Percentiles rank a stretch among this genome's conserved stretches.
Evolutionary conservation across 2,329 filamentous ascomycete genomes (phyloP).

Genomic region (Talaromyces rugulosus): DNA sequence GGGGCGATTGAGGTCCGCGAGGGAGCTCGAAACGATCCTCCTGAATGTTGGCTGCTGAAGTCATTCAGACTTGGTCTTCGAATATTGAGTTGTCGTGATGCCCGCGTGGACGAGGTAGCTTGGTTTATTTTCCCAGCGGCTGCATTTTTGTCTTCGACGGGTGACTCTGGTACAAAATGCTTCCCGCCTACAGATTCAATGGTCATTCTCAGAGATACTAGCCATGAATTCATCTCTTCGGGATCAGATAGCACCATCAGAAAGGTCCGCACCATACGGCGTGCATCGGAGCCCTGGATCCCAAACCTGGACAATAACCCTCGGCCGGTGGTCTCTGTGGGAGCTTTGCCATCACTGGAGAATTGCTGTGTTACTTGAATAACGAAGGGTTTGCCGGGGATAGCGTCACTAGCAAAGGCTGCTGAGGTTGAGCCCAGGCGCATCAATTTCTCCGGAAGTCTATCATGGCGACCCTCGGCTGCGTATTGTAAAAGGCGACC

Average conservation of each 20-base stretch:
- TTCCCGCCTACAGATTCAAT: slow-evolving; percentile 45
- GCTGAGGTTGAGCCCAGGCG: slow-evolving; percentile 42
- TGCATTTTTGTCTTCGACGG: background rate
- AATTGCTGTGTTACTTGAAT: slow-evolving; percentile 41
- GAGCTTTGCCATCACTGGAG: slow-evolving; percentile 24
- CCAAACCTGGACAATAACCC: slow-evolving; percentile 38
- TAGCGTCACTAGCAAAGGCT: slow-evolving; percentile 47
- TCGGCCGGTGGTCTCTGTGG: slow-evolving; percentile 26
- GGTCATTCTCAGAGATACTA: slow-evolving; percentile 41
- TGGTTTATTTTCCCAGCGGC: background rate
- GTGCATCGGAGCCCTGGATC: slow-evolving; percentile 30
- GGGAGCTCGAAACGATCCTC: background rate
- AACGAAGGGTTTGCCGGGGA: slow-evolving; percentile 47
- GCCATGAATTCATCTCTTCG: slow-evolving; percentile 43
- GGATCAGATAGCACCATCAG: slow-evolving; percentile 42
- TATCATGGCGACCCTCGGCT: slow-evolving; percentile 41
- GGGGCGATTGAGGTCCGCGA: background rate
- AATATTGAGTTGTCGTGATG: background rate
- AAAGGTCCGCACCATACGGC: slow-evolving; percentile 35
- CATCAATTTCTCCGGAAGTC: slow-evolving; percentile 45
- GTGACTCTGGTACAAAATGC: slow-evolving; percentile 35
- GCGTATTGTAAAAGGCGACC: slow-evolving; percentile 46
- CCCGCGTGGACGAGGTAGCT: background rate
- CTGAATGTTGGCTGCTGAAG: slow-evolving; percentile 23
- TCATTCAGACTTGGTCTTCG: slow-evolving; percentile 22